Evolutionary conservation across 1,284 basidiomycete genomes (phyloP), one percentile per base, ranked within the genome.

Genomic region (Boletellus dicymbophilus): DNA sequence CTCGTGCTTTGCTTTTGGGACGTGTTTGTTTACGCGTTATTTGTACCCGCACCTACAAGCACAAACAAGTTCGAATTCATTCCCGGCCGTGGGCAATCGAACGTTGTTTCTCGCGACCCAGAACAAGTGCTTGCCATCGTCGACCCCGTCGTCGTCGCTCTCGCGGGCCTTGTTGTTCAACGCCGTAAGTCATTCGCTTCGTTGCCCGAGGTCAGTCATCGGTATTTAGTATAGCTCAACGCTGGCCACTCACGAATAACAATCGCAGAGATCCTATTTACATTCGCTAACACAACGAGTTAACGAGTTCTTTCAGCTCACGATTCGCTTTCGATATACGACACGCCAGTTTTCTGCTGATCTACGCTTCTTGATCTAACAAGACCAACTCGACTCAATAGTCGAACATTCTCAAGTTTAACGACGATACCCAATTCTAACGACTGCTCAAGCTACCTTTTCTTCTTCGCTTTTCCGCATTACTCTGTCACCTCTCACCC

Each of bases 1-100:
- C 61, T 23, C 58, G 61, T 67, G 60, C 44, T 44, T 8, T 51
- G 45, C 23, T 63, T 56, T 52, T 42, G 6, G 30, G 51, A 49
- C 56, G 52, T n/a, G 56, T 50, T 58, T 67, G 25, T 66, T 66
- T 66, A 64, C 64, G 67, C 46, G 67, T 58, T 66, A 26, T 66
- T 68, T 66, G 42, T 25, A 4, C 8, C 1, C 23, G 22, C 28
- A 6, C 52, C 66, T 52, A 70, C 67, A 68, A 51, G 44, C 38
- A 47, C 67, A 66, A 66, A 66, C 52, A 66, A 62, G 65, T 66
- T 66, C 67, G 48, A 70, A n/a, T 70, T 67, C 52, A 25, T 44
- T 28, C 25, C 25, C 40, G 45, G 42, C 13, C 27, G 20, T 33
- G 18, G 18, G 18, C 23, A 30, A 11, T 33, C 31, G 37, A 44